Evolutionary conservation across 73 alveolate genomes (phyloP), one percentile per base, ranked within the genome.

Genomic region (Symbiodinium pilosum): DNA sequence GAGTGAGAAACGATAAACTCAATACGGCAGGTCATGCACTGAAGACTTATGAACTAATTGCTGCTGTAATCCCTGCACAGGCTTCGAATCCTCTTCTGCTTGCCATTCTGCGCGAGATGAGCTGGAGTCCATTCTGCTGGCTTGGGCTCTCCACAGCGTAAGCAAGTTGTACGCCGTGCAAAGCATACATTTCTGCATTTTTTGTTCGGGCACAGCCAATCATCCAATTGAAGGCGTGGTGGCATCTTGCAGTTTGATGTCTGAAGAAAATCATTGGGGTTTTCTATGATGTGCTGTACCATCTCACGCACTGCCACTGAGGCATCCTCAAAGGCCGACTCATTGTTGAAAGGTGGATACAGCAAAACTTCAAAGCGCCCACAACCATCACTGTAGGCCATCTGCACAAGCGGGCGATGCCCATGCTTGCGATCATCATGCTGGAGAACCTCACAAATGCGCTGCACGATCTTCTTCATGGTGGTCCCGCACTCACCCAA

Each of bases 51-150:
- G n/a, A n/a, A n/a, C 14, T 14, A 47, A 47, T 47, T 47, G 14
- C 21, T 47, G 81, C 24, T 64, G 20, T 64, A 32, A 4, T n/a
- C 4, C 81, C 4, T 64, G 81, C 39, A 64, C 81, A 64, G 81
- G 81, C 2, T 64, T 64, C 81, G 81, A 28, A 64, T 64, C 81
- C 81, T 64, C 81, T 64, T 64, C 81, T 64, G 81, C 81, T 28
- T 64, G 12, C 81, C 81, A 64, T 64, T 18, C 41, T 42, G 84
- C 43, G 81, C 81, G 43, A 87, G 85, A 24, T 87, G 94, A 41
- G 94, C 84, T 16, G 94, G 94, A 11, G 85, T 87, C 94, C 94
- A 87, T 24, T 87, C 94, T 52, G 84, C 43, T 36, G 94, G 94
- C 34, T 87, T 87, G 36, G 69, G 64, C 21, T 71, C 94, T 8